Conservation (phyloP, 1,284 basidiomycete species). For the Farysia itapuensis region DNA sequence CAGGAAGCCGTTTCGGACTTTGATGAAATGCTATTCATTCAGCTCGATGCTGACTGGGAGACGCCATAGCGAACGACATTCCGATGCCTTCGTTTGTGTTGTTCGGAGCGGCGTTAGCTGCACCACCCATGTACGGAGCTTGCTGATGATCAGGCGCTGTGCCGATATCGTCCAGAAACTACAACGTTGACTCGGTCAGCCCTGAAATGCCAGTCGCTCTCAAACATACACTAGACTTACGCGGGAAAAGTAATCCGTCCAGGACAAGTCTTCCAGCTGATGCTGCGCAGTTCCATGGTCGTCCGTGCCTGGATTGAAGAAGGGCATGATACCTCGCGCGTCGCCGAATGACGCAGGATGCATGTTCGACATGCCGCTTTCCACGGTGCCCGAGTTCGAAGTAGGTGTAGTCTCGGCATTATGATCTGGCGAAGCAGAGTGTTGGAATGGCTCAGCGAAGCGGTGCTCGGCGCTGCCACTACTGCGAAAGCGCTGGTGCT, state of each 20-base stretch:
- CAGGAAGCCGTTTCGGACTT: too few species aligned
- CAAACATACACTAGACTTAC: not conserved
- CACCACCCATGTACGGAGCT: too few species aligned
- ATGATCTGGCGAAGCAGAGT: not conserved
- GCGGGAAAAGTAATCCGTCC: conserved; percentile 41
- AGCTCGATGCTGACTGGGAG: too few species aligned
- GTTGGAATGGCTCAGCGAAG: not conserved
- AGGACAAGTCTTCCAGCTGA: conserved; percentile 35
- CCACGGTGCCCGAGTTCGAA: too few species aligned
- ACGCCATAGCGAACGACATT: too few species aligned
- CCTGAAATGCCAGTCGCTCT: not conserved
- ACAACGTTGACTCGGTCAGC: too few species aligned
- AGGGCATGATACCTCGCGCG: conserved; percentile 29
- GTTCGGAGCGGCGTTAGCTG: too few species aligned
- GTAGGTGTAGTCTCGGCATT: too few species aligned
- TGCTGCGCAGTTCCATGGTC: conserved; percentile 24
- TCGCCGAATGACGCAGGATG: conserved; percentile 35
- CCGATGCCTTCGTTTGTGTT: too few species aligned
- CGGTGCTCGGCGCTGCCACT: not conserved
- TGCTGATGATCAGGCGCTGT: too few species aligned
- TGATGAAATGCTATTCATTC: too few species aligned
- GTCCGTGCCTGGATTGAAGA: conserved; percentile 11
- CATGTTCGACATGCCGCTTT: conserved; percentile 1
- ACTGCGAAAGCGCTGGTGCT: too few species aligned
- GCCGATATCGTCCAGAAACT: conserved; percentile 1